Evolutionary conservation across 257 asterid species (phyloP).

Genomic region (Knoxia roxburghii): DNA sequence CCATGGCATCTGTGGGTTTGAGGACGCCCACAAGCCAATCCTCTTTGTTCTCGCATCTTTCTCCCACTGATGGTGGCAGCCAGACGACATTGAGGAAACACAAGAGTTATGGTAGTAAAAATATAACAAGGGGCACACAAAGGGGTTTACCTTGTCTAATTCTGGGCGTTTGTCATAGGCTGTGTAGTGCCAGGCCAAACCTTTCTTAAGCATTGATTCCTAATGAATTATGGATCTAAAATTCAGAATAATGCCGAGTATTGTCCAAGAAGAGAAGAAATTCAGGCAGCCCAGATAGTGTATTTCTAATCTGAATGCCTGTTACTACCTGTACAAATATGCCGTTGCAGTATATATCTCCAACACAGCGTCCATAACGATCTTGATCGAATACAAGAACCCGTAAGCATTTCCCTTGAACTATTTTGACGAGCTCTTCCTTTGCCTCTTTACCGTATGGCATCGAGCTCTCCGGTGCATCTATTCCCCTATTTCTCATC

Average conservation of each 20-base stretch:
- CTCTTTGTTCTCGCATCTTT: conserved; percentile 74
- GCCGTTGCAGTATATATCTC: conserved; percentile 82
- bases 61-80: conserved; percentile 59
- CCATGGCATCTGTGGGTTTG: conserved; percentile 98
- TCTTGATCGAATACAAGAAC: conserved; percentile 67
- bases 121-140: not conserved
- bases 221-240: conserved; percentile 14
- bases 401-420: conserved; percentile 59
- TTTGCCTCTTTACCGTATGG: conserved; percentile 79
- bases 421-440: conserved; percentile 60
- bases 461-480: conserved; percentile 89
- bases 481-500: conserved; percentile 65
- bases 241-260: not conserved
- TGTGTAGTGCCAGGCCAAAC: conserved; percentile 85
- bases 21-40: conserved; percentile 67
- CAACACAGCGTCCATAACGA: conserved; percentile 79
- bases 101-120: no score
- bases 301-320: not conserved
- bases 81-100: not conserved
- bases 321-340: conserved; percentile 85
- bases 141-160: conserved; percentile 47
- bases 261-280: not conserved
- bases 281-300: not conserved
- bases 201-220: conserved; percentile 93
- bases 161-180: conserved; percentile 82